Evolutionary conservation across 1,284 basidiomycete species (phyloP), one percentile per base, ranked within the genome.

Genomic region (Pseudozyma pruni): DNA sequence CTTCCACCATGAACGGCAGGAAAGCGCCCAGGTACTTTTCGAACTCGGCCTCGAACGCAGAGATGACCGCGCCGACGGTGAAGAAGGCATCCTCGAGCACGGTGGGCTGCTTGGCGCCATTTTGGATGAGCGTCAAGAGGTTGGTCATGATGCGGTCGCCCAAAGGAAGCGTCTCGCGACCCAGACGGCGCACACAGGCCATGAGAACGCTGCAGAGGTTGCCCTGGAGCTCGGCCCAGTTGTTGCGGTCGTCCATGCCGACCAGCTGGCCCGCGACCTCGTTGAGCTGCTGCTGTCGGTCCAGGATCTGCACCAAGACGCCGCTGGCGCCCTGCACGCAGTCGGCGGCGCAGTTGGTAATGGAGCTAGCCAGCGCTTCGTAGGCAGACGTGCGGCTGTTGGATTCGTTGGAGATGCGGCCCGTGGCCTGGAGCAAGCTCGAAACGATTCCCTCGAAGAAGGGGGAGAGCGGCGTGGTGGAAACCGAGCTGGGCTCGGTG

Each of bases 141-240:
- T 93, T 87, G 29, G 92, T 95, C 95, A 98, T 98, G 82, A 98
- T 91, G 25, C 93, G 89, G 83, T 98, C 93, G 34, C 93, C 91
- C 72, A 96, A 85, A 5, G 94, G 93, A 74, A 90, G 89, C 67
- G 98, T 92, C 56, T 93, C 90, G 5, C 87, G 86, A 52, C 88
- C 89, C 43, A 97, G 86, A 84, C 94, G 91, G n/a, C 79, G 72
- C 16, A 81, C 74, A 22, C 69, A 62, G 8, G 80, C 76, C 67
- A 76, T 79, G 8, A 78, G 47, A 16, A 81, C 79, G 43, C 90
- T 90, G 84, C 94, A 97, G 78, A 98, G 88, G 84, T 95, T 96
- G 84, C 92, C 91, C 83, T 98, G 94, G 38, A 99, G 86, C 83
- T 99, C 95, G 81, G 94, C 95, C 93, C 95, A 98, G 86, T 98